phyloP scores from a whole-genome alignment of 1,284 basidiomycete genomes.

The Pholiota adiposa region DNA sequence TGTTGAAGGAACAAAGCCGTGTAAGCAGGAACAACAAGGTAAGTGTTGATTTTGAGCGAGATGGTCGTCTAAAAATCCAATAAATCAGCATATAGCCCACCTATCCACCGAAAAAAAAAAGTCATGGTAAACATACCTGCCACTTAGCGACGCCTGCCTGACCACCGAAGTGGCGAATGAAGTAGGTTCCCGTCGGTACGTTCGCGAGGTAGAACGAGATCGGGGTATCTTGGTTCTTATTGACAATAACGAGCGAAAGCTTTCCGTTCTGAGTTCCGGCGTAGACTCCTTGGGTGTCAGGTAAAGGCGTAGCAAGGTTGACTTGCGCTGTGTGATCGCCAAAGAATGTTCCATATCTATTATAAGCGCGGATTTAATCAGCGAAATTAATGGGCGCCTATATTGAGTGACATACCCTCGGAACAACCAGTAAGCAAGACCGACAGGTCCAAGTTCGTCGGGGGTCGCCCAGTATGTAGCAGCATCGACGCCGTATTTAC shows the following conservation, averaged over 20 bases:
- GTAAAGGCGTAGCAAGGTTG: slow-evolving; percentile 41
- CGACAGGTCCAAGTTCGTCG: slow-evolving; percentile 45
- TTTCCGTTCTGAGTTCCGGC: slow-evolving; percentile 44
- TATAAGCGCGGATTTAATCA: neutral
- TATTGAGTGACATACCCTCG: slow-evolving; percentile 40
- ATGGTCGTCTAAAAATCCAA: slow-evolving; percentile 39
- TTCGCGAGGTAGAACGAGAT: slow-evolving; percentile 44
- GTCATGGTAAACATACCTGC: slow-evolving; percentile 46
- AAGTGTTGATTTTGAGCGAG: slow-evolving; percentile 36
- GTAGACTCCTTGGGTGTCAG: slow-evolving; percentile 47
- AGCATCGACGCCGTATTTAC: slow-evolving; percentile 46
- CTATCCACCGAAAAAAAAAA: neutral
- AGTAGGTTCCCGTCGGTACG: slow-evolving; percentile 48
- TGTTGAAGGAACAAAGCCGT: slow-evolving; percentile 50
- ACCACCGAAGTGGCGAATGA: slow-evolving; percentile 56
- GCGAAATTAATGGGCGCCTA: neutral
- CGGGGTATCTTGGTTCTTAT: slow-evolving; percentile 48
- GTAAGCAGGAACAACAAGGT: slow-evolving; percentile 50
- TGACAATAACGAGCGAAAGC: slow-evolving; percentile 50
- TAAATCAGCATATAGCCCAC: neutral
- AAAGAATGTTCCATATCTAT: slow-evolving; percentile 48
- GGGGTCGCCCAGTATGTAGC: slow-evolving; percentile 55
- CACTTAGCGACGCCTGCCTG: slow-evolving; percentile 52
- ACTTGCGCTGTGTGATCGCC: slow-evolving; percentile 47
- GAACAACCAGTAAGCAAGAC: slow-evolving; percentile 56